Evolutionary conservation across 352 stramenopile genomes (phyloP).

Genomic region (Bremia lactucae): DNA sequence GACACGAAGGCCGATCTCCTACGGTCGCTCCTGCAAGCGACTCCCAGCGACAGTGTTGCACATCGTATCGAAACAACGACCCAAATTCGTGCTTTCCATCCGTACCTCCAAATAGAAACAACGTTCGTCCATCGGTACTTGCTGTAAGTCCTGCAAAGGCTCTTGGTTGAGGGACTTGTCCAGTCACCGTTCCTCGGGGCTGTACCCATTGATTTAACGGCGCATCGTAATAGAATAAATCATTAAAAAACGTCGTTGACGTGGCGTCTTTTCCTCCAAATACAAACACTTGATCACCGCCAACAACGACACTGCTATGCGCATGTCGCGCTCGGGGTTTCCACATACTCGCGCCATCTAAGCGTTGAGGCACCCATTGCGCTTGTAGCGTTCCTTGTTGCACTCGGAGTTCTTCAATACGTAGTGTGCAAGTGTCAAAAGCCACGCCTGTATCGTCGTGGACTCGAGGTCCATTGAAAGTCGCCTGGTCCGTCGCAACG

Average conservation of each 20-base stretch:
- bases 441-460: constrained; percentile 5
- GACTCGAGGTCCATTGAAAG: not conserved
- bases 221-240: constrained; percentile 69
- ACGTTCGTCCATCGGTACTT: constrained; percentile 29
- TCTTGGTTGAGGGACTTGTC: constrained; percentile 28
- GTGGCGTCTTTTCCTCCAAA: constrained; percentile 58
- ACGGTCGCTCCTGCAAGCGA: constrained; percentile 21
- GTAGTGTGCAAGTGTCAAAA: constrained; percentile 43
- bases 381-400: constrained; percentile 37
- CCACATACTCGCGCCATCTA: constrained; percentile 41
- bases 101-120: constrained; percentile 60
- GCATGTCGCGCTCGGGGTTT: constrained; percentile 41
- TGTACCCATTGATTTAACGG: constrained; percentile 48
- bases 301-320: constrained; percentile 53
- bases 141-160: constrained; percentile 42
- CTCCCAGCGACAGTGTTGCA: constrained; percentile 41
- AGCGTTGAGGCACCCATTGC: constrained; percentile 30
- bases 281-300: constrained; percentile 51
- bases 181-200: constrained; percentile 15
- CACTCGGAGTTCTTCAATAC: constrained; percentile 52
- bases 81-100: constrained; percentile 46
- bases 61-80: constrained; percentile 47
- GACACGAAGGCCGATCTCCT: constrained; percentile 35
- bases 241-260: constrained; percentile 42
- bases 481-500: constrained; percentile 22